These are phyloP conservation scores for Paramecium octaurelia DNA, from an alignment of 73 alveolate genomes.

Conservation along the genomic window DNA sequence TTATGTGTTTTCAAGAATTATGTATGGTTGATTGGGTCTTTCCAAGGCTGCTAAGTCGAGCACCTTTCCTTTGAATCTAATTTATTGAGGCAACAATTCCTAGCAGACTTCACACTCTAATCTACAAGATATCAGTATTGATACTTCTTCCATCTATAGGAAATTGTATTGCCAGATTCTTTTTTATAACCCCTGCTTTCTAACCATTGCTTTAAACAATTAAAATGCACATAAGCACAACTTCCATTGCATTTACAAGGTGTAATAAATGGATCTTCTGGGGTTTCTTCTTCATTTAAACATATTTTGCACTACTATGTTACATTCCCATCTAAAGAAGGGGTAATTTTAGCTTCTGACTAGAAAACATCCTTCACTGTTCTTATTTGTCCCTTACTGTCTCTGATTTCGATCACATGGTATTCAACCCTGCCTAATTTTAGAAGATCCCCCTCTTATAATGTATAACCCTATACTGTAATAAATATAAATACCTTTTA, in stretches of 20 bases:
- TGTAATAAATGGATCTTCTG: constrained; percentile 73
- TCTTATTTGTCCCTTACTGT: not conserved
- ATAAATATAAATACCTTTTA: constrained; percentile 3
- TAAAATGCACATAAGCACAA: constrained; percentile 74
- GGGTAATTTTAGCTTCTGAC: not conserved
- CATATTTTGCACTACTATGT: constrained; percentile 62
- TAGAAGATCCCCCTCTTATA: constrained; percentile 69
- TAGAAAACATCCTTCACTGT: constrained; percentile 28
- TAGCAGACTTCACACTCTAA: constrained; percentile 84
- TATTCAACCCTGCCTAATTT: constrained; percentile 82
- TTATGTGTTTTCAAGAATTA: constrained; percentile 71
- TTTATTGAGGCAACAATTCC: constrained; percentile 78
- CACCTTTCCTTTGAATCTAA: constrained; percentile 60
- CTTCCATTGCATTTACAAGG: constrained; percentile 86
- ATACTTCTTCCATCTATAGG: constrained; percentile 69
- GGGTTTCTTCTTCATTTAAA: constrained; percentile 67
- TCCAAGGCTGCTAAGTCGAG: constrained; percentile 72
- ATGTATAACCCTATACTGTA: constrained; percentile 60
- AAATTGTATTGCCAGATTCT: constrained; percentile 48
- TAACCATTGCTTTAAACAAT: constrained; percentile 77
- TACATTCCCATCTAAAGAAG: not conserved
- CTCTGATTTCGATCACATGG: constrained; percentile 71
- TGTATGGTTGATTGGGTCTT: constrained; percentile 72
- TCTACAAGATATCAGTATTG: not conserved
- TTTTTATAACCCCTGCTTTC: constrained; percentile 62